phyloP scores from a whole-genome alignment of 345 rosid genomes.

The Pistacia integerrima region DNA sequence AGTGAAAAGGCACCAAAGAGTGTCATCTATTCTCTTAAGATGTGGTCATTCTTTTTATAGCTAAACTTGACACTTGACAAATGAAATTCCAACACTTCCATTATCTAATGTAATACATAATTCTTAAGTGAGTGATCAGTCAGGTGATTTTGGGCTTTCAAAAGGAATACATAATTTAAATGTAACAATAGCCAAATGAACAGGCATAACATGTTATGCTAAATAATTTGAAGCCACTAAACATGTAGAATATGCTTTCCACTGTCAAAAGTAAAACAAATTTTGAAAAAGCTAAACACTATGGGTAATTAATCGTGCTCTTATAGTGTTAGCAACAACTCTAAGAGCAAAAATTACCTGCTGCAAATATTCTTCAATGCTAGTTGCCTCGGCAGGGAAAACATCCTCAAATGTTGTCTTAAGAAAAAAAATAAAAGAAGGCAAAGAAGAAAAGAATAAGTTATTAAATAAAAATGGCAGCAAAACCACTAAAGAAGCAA shows the following conservation, averaged over 20 bases:
- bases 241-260: not conserved
- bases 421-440: slow-evolving; percentile 4
- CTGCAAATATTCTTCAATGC: slow-evolving; percentile 92
- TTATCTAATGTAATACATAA: not conserved
- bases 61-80: not conserved
- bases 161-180: not conserved
- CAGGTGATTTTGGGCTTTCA: too few relatives aligned
- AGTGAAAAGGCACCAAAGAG: not conserved
- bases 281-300: not conserved
- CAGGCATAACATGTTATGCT: not conserved
- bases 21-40: not conserved
- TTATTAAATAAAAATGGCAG: not conserved
- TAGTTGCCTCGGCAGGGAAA: slow-evolving; percentile 93
- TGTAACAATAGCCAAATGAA: not conserved
- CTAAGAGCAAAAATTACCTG: slow-evolving; percentile 57
- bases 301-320: not conserved
- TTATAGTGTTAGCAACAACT: not conserved
- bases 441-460: not conserved
- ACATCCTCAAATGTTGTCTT: slow-evolving; percentile 98
- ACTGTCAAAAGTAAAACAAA: not conserved
- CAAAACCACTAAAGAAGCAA: slow-evolving; percentile 4
- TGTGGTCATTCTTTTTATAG: not conserved
- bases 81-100: slow-evolving; percentile 9
- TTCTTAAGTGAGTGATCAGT: too few relatives aligned
- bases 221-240: not conserved